phyloP scores from a whole-genome alignment of 192 early-diverging fungal species.

The Coemansia sp. region DNA sequence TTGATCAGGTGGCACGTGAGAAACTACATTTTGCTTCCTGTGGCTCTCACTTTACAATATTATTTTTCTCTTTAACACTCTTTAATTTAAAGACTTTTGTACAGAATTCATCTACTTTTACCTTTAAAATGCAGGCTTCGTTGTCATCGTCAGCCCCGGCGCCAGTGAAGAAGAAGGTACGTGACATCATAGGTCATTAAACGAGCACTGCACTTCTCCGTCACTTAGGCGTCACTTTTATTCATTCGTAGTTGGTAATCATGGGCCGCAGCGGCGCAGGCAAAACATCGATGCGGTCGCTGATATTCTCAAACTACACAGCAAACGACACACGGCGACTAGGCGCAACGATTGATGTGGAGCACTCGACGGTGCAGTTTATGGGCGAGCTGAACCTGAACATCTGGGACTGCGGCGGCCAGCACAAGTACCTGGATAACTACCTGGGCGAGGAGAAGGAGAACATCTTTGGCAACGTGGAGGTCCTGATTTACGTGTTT shows the following conservation, averaged over 20 bases:
- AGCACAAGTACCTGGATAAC: slow-evolving; percentile 97
- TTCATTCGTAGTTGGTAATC: slow-evolving; percentile 75
- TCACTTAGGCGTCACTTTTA: background rate
- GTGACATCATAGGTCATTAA: background rate
- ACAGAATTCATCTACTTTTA: background rate
- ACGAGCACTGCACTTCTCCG: background rate
- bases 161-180: slow-evolving; percentile 15
- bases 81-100: no score
- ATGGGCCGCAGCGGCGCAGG: slow-evolving; percentile 97
- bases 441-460: slow-evolving; percentile 91
- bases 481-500: slow-evolving; percentile 99
- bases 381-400: slow-evolving; percentile 95
- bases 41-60: background rate
- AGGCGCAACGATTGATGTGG: slow-evolving; percentile 97
- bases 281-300: slow-evolving; percentile 98
- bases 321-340: slow-evolving; percentile 91
- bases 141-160: background rate
- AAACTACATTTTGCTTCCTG: no score
- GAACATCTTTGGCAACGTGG: slow-evolving; percentile 95
- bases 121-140: slow-evolving; percentile 12
- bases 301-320: slow-evolving; percentile 98
- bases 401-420: slow-evolving; percentile 95
- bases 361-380: slow-evolving; percentile 93
- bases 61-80: background rate
- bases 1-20: no score